Conservation (phyloP, 352 stramenopile genomes). For the Plasmopara muralis region DNA sequence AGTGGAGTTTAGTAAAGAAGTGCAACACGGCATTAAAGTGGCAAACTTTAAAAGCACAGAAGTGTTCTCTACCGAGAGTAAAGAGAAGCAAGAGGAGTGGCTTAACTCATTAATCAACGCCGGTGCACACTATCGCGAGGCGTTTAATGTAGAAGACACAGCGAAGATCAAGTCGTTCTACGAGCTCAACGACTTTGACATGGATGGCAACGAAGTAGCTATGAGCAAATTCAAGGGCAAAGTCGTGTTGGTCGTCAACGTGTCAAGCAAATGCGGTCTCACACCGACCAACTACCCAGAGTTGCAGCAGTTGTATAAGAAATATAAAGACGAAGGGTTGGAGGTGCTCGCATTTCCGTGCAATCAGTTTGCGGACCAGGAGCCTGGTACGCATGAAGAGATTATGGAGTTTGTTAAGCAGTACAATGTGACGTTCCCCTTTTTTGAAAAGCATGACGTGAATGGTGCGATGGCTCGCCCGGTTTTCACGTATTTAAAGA, state of each 20-base stretch:
- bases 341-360: constrained; percentile 82
- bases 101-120: constrained; percentile 44
- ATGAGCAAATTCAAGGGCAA: constrained; percentile 70
- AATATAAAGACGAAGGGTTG: constrained; percentile 57
- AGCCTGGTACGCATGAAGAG: constrained; percentile 67
- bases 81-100: constrained; percentile 38
- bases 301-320: constrained; percentile 63
- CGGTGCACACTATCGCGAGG: constrained; percentile 45
- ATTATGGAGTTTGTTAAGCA: constrained; percentile 60
- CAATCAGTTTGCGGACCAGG: constrained; percentile 72
- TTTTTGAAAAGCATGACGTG: constrained; percentile 84
- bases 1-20: too few species aligned
- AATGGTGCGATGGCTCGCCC: constrained; percentile 77
- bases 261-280: constrained; percentile 80
- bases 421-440: constrained; percentile 38
- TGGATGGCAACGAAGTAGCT: constrained; percentile 51
- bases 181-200: constrained; percentile 68
- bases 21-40: too few species aligned
- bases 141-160: constrained; percentile 23
- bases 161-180: constrained; percentile 61
- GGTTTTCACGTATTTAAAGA: constrained; percentile 83
- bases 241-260: constrained; percentile 69
- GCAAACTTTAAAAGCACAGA: too few species aligned
- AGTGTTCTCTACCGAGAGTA: constrained; percentile 17
- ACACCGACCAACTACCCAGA: constrained; percentile 86